Conservation (phyloP, 148 eudicot species). For the Cornus controversa region DNA sequence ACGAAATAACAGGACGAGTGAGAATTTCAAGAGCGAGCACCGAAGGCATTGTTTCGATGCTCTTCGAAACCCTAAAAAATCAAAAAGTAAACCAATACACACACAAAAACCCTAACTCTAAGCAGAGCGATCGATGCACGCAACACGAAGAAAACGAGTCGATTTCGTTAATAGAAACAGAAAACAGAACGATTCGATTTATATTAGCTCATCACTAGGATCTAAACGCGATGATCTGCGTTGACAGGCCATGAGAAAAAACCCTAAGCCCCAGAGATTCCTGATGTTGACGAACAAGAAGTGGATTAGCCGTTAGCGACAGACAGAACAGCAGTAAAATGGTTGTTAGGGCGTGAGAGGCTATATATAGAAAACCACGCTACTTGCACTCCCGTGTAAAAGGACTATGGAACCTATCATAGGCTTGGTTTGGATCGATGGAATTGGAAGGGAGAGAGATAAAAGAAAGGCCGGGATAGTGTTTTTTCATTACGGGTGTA, state of each 20-base stretch:
- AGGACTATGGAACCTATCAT: too few relatives aligned
- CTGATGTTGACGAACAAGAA: neutral
- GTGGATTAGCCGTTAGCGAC: too few relatives aligned
- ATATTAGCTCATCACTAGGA: neutral
- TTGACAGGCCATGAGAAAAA: neutral
- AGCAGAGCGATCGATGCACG: neutral
- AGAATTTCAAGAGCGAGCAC: constrained; percentile 48
- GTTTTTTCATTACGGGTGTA: too few relatives aligned
- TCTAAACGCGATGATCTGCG: neutral
- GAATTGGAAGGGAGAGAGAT: too few relatives aligned
- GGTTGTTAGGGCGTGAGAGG: too few relatives aligned
- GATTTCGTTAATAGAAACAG: neutral
- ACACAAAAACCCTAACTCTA: neutral
- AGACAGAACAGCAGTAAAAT: too few relatives aligned
- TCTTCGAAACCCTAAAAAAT: constrained; percentile 25
- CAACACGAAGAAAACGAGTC: neutral
- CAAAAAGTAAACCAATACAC: constrained; percentile 1
- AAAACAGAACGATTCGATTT: neutral
- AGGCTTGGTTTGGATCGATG: too few relatives aligned
- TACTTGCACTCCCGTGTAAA: too few relatives aligned
- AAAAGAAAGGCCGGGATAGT: too few relatives aligned
- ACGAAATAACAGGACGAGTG: constrained; percentile 38
- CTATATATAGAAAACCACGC: too few relatives aligned
- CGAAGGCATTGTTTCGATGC: constrained; percentile 94
- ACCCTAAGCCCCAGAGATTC: neutral